These are phyloP conservation scores for Syzygium aromaticum DNA, from an alignment of 345 rosid genomes.

Conservation along the genomic window DNA sequence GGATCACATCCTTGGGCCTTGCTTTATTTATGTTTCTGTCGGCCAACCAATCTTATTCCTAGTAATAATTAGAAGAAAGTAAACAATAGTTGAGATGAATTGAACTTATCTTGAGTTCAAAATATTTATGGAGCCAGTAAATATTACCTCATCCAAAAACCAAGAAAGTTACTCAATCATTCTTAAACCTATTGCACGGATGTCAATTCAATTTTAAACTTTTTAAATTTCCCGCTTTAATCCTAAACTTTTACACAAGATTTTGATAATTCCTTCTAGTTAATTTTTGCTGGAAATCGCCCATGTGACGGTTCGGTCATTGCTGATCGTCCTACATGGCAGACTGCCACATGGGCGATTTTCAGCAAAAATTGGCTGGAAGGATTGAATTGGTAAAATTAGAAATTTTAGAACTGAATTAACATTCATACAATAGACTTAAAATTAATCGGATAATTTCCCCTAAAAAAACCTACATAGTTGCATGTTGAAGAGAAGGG, in stretches of 20 bases:
- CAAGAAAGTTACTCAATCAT: rapidly evolving
- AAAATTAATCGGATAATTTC: not conserved
- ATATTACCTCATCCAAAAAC: not conserved
- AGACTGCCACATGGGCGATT: rapidly evolving
- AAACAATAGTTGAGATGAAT: too few species aligned
- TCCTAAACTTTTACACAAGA: not conserved
- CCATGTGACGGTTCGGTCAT: rapidly evolving
- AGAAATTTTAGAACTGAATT: too few species aligned
- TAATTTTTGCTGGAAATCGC: rapidly evolving
- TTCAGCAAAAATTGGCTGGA: not conserved
- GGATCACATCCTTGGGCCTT: not conserved
- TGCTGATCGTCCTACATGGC: not conserved
- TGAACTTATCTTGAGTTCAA: too few species aligned
- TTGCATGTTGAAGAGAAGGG: not conserved
- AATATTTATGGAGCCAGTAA: too few species aligned
- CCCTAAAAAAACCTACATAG: not conserved
- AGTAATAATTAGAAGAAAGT: not conserved
- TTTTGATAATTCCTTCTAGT: rapidly evolving
- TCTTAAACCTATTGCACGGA: not conserved
- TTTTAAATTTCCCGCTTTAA: not conserved
- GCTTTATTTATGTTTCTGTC: not conserved
- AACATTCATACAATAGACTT: not conserved
- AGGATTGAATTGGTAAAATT: too few species aligned
- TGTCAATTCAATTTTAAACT: rapidly evolving
- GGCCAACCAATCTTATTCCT: not conserved